Evolutionary conservation across 208 protist species (phyloP), one percentile per base, ranked within the genome.

Genomic region (Vickermania ingenoplastis): DNA sequence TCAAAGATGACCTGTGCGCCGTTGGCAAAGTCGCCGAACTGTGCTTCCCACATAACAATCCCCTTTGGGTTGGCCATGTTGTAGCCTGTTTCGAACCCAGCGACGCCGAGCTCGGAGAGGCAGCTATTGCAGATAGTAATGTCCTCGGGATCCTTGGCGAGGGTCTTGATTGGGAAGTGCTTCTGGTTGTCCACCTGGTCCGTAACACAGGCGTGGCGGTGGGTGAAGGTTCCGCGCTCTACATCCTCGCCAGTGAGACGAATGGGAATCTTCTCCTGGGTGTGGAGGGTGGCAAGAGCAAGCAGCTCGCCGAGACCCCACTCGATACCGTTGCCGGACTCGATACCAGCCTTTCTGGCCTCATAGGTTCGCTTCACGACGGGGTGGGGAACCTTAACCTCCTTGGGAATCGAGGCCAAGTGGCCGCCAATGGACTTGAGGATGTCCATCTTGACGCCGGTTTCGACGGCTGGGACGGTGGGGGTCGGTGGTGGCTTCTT

Each of bases 21-120:
- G 81, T 99, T 99, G 29, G 95, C 91, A 67, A 99, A 99, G 79
- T 99, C 98, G 65, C 97, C 98, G 76, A 99, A 99, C 77, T 99
- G 98, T 25, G 97, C 98, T 77, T 99, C 98, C 98, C 98, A 99
- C 52, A 99, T 82, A 5, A 97, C 89, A 23, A 99, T 75, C 25
- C 77, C 72, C 56, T 97, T 89, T n/a, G 93, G 92, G 69, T 90
- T 95, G 68, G 97, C 92, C 45, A 97, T 67, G 55, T 93, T 96
- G 72, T 98, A 98, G 67, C 93, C 96, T 48, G 97, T 79, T 77
- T 99, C 97, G 58, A 98, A 99, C 41, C 98, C 98, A 27, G 98
- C 88, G 11, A 99, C 96, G 29, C 79, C 97, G 61, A 95, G 93
- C 76, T 99, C 97, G 36, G 88, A 97, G 30, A 99, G 88, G 58